Percentiles rank a stretch among this genome's conserved stretches.
phyloP scores from a whole-genome alignment of 176 grass and related monocot species.

The Triticum dicoccoides region DNA sequence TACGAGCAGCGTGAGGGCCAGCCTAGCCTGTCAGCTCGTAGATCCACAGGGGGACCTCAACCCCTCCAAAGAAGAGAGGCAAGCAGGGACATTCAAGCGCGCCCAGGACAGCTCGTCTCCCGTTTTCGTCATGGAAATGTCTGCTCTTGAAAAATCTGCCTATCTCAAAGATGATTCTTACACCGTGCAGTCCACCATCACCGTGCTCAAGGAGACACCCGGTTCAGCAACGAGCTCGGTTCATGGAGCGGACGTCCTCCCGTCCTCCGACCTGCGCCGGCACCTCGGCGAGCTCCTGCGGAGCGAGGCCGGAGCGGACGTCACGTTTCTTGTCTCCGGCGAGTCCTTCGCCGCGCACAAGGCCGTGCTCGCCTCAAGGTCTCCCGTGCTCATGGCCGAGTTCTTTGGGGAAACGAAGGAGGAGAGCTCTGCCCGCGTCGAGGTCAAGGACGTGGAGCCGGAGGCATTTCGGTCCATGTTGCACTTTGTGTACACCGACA shows the following conservation, averaged over 20 bases:
- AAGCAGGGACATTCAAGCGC: background rate
- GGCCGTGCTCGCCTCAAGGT: background rate
- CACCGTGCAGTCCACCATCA: background rate
- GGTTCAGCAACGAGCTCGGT: background rate
- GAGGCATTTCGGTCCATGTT: background rate
- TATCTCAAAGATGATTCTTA: background rate
- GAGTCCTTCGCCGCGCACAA: constrained; percentile 19
- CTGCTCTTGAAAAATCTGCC: background rate
- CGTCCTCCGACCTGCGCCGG: background rate
- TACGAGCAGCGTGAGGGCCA: background rate
- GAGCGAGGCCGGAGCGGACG: too few relatives aligned
- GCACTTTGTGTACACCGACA: background rate
- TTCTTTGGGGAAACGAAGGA: background rate
- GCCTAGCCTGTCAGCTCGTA: background rate
- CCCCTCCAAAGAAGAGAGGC: background rate
- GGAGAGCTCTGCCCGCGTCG: background rate
- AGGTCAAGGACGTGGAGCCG: background rate
- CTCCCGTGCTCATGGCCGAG: background rate
- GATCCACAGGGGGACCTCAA: background rate
- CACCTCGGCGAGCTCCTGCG: too few relatives aligned
- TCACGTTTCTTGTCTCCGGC: background rate
- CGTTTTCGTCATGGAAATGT: background rate
- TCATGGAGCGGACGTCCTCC: background rate
- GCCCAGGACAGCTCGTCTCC: background rate
- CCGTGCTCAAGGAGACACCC: background rate